Conservation (phyloP, 805 yeast species). For the Zygosaccharomyces pseudorouxii region DNA sequence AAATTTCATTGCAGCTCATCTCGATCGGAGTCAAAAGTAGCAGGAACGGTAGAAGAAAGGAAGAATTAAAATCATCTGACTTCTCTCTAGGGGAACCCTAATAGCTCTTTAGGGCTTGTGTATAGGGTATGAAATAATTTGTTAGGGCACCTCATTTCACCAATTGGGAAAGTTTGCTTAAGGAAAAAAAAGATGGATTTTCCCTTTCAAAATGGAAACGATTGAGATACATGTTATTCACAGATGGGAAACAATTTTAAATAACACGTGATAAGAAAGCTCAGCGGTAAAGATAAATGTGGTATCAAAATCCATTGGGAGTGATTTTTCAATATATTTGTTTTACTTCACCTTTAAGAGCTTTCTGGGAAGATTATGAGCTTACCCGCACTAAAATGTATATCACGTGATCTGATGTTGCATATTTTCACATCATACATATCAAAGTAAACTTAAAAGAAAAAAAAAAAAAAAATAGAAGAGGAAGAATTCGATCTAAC, state of each 20-base stretch:
- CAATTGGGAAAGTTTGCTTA: not conserved
- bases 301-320: too few relatives aligned
- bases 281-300: not conserved
- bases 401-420: not conserved
- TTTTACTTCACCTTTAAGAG: too few relatives aligned
- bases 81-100: not conserved
- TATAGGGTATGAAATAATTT: not conserved
- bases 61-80: not conserved
- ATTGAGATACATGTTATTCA: not conserved
- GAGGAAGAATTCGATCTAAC: not conserved
- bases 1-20: constrained; percentile 1
- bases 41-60: not conserved
- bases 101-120: not conserved
- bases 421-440: not conserved
- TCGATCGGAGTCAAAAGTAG: constrained; percentile 2
- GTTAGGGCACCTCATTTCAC: not conserved
- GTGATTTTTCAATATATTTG: too few relatives aligned
- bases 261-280: not conserved
- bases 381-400: not conserved
- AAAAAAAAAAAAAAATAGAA: not conserved
- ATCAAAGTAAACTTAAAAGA: not conserved
- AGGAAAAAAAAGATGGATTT: not conserved
- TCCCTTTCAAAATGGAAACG: not conserved
- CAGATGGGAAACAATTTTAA: not conserved
- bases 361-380: too few relatives aligned